Evolutionary conservation across 768 basidiomycete genomes (phyloP).

Genomic region (Tylopilus intermedius): DNA sequence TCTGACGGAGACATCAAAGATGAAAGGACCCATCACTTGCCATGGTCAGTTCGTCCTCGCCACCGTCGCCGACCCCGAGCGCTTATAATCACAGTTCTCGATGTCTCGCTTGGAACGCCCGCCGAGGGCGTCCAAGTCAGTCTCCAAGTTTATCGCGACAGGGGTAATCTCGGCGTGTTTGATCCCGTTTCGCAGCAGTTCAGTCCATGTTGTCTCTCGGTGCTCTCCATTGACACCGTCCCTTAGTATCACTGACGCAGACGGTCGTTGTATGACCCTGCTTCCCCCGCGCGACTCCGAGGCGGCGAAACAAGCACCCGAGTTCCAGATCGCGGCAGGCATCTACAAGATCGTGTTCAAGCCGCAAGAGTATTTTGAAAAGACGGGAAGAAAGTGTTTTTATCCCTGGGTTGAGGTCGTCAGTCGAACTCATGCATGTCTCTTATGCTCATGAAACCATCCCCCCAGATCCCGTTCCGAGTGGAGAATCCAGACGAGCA

Average conservation of each 20-base stretch:
- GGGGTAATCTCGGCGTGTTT: constrained; percentile 42
- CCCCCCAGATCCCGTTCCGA: constrained; percentile 67
- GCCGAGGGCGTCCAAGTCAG: constrained; percentile 62
- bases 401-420: constrained; percentile 89
- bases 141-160: constrained; percentile 49
- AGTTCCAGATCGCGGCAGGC: constrained; percentile 39
- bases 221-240: not conserved
- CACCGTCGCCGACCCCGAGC: not conserved
- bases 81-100: constrained; percentile 57
- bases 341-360: constrained; percentile 84
- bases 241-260: constrained; percentile 66
- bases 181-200: constrained; percentile 59
- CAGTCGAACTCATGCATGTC: not conserved
- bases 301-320: constrained; percentile 38
- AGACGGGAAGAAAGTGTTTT: constrained; percentile 60
- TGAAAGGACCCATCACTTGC: constrained; percentile 85
- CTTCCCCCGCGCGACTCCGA: constrained; percentile 51
- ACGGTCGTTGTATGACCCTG: constrained; percentile 81
- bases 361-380: constrained; percentile 77
- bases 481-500: constrained; percentile 73
- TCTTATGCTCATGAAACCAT: constrained; percentile 4
- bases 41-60: constrained; percentile 52
- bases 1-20: constrained; percentile 24
- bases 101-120: constrained; percentile 79
- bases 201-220: constrained; percentile 9